These are phyloP conservation scores for Aspergillus eucalypticola DNA, from an alignment of 2,329 filamentous ascomycete genomes.

Conservation along the genomic window DNA sequence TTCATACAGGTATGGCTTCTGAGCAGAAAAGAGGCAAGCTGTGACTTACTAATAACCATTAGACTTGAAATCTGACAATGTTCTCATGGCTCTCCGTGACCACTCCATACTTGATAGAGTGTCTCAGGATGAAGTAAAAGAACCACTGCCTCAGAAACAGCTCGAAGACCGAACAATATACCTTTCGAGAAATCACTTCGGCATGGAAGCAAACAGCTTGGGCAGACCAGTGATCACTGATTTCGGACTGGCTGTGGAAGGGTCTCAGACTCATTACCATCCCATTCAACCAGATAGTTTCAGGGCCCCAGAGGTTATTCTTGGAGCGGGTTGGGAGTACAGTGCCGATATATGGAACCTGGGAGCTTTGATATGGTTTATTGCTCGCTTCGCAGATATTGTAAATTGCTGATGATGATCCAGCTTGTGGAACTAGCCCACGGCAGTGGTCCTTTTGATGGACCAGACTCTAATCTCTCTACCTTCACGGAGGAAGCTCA, in stretches of 20 bases:
- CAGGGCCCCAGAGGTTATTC: background rate
- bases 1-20: constrained; percentile 37
- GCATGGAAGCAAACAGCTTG: background rate
- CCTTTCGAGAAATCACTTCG: background rate
- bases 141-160: background rate
- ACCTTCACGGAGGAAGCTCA: background rate
- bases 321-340: background rate
- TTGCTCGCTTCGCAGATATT: background rate
- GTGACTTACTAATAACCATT: constrained; percentile 8
- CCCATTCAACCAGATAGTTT: background rate
- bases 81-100: background rate
- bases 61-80: background rate
- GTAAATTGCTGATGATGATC: background rate
- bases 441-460: background rate
- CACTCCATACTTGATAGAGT: background rate
- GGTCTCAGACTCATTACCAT: background rate
- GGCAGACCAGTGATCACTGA: background rate
- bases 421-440: background rate
- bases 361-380: background rate
- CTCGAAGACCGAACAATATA: background rate
- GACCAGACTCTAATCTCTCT: background rate
- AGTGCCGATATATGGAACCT: background rate
- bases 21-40: background rate
- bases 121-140: background rate
- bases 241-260: background rate